Conservation (phyloP, 2,329 filamentous ascomycete species). For the Paramyrothecium roridum region DNA sequence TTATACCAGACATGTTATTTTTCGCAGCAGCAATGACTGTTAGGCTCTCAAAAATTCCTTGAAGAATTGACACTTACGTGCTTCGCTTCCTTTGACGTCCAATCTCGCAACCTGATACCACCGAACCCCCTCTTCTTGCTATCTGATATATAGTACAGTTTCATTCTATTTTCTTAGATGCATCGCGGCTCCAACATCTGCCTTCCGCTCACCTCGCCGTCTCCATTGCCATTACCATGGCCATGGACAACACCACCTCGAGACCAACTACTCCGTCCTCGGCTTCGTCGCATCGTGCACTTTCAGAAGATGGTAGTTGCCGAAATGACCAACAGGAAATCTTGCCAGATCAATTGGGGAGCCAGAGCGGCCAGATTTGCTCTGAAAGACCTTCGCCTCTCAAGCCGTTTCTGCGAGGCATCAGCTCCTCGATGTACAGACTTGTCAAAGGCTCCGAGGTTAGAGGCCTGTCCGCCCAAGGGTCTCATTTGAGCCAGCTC, state of each 20-base stretch:
- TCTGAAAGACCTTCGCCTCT: background rate
- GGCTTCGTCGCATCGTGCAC: background rate
- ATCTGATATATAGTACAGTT: no score
- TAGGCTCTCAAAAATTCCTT: no score
- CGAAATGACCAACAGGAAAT: no score
- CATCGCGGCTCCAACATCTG: no score
- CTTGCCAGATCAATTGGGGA: no score
- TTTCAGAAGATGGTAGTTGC: background rate
- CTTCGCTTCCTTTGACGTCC: no score
- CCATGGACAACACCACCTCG: background rate
- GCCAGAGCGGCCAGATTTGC: background rate
- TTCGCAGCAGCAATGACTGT: no score
- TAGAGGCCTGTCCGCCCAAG: background rate
- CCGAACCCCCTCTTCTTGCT: no score
- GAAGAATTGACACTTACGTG: no score
- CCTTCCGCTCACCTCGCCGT: background rate
- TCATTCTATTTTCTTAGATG: no score
- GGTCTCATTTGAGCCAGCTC: background rate
- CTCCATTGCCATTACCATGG: background rate
- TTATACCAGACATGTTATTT: no score
- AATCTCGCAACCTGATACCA: no score
- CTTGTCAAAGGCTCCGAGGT: background rate
- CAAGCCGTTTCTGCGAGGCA: background rate
- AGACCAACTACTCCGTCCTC: background rate
- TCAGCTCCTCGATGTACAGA: background rate